Conservation (phyloP, 345 rosid genomes). For the Eucalyptus polyanthemos region DNA sequence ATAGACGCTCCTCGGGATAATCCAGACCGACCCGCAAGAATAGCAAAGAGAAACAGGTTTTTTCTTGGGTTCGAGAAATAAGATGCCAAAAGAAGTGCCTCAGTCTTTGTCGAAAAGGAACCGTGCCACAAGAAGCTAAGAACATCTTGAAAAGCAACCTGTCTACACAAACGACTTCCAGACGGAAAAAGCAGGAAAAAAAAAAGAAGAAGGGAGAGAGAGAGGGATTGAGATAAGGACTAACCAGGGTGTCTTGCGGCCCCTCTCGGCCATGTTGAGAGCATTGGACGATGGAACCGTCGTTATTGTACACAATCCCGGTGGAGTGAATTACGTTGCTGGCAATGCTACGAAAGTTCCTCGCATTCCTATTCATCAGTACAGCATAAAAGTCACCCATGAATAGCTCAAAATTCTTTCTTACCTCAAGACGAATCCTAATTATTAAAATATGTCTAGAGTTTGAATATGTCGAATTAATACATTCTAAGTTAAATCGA, state of each 20-base stretch:
- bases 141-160: neutral
- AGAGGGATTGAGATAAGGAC: neutral
- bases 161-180: neutral
- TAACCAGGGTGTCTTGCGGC: neutral
- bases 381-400: neutral
- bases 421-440: neutral
- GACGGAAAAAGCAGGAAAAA: neutral
- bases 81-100: neutral
- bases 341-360: neutral
- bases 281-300: neutral
- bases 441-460: too few species aligned
- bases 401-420: neutral
- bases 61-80: neutral
- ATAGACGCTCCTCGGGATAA: neutral
- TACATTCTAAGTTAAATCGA: too few species aligned
- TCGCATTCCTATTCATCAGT: neutral
- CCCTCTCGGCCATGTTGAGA: neutral
- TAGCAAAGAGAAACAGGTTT: neutral
- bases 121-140: neutral
- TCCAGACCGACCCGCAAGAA: neutral
- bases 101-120: neutral
- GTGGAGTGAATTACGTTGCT: neutral
- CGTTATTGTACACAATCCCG: neutral
- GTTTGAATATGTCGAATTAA: too few species aligned
- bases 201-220: accelerated